Evolutionary conservation across 2,329 filamentous ascomycete species (phyloP), one percentile per base, ranked within the genome.

Genomic region (Apiospora arundinis): DNA sequence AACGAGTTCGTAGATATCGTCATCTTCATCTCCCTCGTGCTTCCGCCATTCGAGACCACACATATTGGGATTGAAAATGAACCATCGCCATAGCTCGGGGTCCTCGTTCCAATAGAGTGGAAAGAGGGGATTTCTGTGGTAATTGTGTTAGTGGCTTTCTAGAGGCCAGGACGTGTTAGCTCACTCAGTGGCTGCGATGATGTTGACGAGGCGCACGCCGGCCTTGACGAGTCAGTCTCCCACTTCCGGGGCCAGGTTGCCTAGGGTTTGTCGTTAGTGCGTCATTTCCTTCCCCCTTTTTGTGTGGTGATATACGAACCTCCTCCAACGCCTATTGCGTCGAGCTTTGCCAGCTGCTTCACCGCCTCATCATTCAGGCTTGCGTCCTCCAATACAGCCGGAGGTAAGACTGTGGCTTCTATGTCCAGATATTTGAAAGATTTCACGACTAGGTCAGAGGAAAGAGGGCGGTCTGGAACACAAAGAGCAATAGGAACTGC

Each of bases 311-410:
- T 6, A 28, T 5, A 76, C 79, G 70, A 48, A 82, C 83, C 84
- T 56, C 83, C 84, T 16, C 80, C 82, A 71, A 82, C 83, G 4
- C 65, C 71, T 0, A 84, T 80, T 4, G 74, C 74, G 0, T 81
- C 76, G 1, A 86, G 69, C 56, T 80, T 82, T 11, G 70, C 70
- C 7, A 87, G 74, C 0, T 75, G 69, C 4, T 76, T 74, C 3
- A 82, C 71, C 2, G 79, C 75, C 1, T 81, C 75, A 0, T 80
- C 75, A 14, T 72, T 77, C 44, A 81, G 76, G 68, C 80, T 81
- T 75, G 87, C 78, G 2, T 86, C 84, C 65, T 85, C 84, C 0
- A 87, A 70, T n/a, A 86, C 78, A 0, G 82, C 79, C 0, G 85
- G 84, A 1, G 83, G 79, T 12, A 83, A 71, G 0, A 82, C 18